Conservation (phyloP, 805 yeast genomes). For the Ogataea nakhonphanomensis region DNA sequence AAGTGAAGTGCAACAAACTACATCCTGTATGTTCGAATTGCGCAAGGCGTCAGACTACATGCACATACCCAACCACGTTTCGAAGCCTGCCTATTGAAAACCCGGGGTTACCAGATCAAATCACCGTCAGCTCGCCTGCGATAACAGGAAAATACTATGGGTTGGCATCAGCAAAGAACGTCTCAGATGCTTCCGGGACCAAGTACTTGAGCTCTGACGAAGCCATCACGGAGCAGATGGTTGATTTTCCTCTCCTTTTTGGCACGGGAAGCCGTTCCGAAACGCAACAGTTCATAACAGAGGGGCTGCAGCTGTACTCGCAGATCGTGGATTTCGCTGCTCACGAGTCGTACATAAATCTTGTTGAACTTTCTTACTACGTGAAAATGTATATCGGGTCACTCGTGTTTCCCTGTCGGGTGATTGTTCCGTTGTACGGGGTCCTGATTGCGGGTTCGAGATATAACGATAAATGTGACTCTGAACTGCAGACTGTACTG, state of each 20-base stretch:
- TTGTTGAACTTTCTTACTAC: neutral
- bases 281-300: constrained; percentile 4
- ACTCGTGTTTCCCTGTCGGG: constrained; percentile 2
- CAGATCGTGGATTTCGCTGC: neutral
- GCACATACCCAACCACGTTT: constrained; percentile 10
- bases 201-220: neutral
- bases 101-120: neutral
- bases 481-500: neutral
- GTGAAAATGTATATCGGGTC: neutral
- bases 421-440: constrained; percentile 3
- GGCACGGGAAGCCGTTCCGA: constrained; percentile 4
- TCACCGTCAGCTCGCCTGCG: neutral
- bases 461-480: neutral
- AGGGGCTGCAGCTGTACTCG: constrained; percentile 1
- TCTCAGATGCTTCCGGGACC: constrained; percentile 1
- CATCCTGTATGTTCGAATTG: constrained; percentile 9
- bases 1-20: constrained; percentile 10
- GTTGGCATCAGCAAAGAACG: neutral
- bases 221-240: neutral
- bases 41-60: neutral
- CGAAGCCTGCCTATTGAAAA: constrained; percentile 5
- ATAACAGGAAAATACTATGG: constrained; percentile 3
- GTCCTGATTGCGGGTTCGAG: constrained; percentile 4
- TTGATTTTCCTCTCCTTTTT: constrained; percentile 6
- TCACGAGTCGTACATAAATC: constrained; percentile 1